These are phyloP conservation scores for Ichthyophthirius multifiliis DNA, from an alignment of 169 alveolate genomes.

Conservation along the genomic window DNA sequence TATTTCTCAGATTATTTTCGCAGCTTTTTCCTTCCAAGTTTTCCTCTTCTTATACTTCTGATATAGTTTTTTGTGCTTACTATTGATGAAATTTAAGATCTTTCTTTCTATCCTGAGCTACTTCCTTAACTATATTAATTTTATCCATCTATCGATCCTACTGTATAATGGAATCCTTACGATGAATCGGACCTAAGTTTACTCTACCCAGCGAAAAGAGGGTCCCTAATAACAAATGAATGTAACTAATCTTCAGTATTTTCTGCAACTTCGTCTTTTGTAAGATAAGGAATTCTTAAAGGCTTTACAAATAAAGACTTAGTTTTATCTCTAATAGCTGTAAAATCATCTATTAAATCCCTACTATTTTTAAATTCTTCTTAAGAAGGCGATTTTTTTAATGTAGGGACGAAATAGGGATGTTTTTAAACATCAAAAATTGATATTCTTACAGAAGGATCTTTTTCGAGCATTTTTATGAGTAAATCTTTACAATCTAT, in stretches of 20 bases:
- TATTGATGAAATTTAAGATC: no score
- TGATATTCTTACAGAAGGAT: constrained; percentile 59
- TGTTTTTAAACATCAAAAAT: constrained; percentile 63
- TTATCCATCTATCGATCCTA: not conserved
- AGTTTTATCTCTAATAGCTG: constrained; percentile 6
- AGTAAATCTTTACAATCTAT: constrained; percentile 59
- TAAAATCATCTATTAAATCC: constrained; percentile 4
- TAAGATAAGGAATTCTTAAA: not conserved
- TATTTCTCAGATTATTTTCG: no score
- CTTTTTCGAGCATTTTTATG: constrained; percentile 66
- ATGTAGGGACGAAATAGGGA: constrained; percentile 40
- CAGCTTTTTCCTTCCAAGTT: no score
- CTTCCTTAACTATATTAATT: no score
- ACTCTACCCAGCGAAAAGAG: constrained; percentile 23
- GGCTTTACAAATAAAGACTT: not conserved
- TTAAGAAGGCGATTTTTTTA: not conserved
- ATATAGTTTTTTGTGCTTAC: no score
- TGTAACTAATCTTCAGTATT: not conserved
- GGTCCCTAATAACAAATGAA: constrained; percentile 10
- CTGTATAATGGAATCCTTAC: not conserved
- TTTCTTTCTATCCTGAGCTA: no score
- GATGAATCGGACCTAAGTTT: not conserved
- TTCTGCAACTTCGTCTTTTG: not conserved
- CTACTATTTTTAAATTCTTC: no score
- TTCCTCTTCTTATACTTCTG: no score